Conservation (phyloP, 192 early-diverging fungal species). For the Rhizoclosmatium sp. region DNA sequence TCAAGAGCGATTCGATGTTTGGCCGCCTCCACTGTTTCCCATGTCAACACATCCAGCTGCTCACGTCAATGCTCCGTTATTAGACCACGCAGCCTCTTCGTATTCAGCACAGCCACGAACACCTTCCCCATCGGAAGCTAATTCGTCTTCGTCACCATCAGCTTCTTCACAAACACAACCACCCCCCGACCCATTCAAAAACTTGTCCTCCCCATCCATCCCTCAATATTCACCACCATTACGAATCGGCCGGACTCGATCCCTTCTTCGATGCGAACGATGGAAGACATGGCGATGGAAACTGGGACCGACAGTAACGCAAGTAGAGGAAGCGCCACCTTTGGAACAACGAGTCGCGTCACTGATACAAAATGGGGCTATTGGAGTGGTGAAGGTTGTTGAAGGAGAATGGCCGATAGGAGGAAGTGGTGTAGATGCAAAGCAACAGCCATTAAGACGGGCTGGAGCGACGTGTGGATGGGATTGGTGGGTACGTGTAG, state of each 20-base stretch:
- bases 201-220: conserved; percentile 30
- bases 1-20: conserved; percentile 56
- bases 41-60: conserved; percentile 3
- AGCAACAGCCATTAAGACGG: conserved; percentile 29
- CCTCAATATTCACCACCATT: conserved; percentile 30
- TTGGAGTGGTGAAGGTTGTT: conserved; percentile 37
- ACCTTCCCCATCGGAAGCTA: not conserved
- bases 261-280: conserved; percentile 53
- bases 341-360: conserved; percentile 44
- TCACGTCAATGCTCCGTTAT: conserved; percentile 3
- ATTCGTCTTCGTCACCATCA: not conserved
- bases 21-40: conserved; percentile 62
- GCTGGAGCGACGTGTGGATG: conserved; percentile 51
- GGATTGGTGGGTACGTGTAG: conserved; percentile 62
- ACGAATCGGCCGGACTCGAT: conserved; percentile 44
- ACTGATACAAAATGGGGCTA: conserved; percentile 49
- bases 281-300: conserved; percentile 60
- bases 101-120: not conserved
- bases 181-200: conserved; percentile 29
- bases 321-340: conserved; percentile 35
- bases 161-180: not conserved
- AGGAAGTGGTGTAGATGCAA: not conserved
- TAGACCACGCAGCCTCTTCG: conserved; percentile 20
- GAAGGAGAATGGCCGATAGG: conserved; percentile 29
- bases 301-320: conserved; percentile 33